Conservation (phyloP, 139 green algal species). For the Yamagishiella unicocca region DNA sequence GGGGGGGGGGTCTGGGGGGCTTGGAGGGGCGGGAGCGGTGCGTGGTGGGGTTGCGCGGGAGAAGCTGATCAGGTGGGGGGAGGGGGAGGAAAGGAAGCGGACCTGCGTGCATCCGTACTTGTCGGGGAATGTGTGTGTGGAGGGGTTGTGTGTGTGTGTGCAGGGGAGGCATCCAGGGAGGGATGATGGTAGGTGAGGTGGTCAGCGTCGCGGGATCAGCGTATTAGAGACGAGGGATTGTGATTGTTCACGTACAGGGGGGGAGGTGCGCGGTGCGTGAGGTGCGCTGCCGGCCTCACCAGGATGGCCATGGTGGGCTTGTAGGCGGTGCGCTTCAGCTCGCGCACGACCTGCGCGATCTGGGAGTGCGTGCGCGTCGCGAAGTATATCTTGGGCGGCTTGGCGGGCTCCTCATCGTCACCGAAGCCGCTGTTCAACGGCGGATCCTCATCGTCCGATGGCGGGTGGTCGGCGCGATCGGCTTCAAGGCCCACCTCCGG, state of each 20-base stretch:
- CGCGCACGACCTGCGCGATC: constrained; percentile 94
- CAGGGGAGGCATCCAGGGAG: too few species aligned
- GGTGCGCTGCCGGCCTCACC: constrained; percentile 68
- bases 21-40: neutral
- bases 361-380: constrained; percentile 93
- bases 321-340: constrained; percentile 90
- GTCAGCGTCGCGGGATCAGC: too few species aligned
- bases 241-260: too few species aligned
- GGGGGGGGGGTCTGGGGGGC: neutral
- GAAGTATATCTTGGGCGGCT: constrained; percentile 82
- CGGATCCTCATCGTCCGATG: too few species aligned
- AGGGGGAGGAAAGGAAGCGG: neutral
- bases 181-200: too few species aligned
- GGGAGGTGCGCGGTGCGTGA: too few species aligned
- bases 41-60: neutral
- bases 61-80: neutral
- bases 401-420: neutral
- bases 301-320: constrained; percentile 89
- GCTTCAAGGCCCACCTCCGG: too few species aligned
- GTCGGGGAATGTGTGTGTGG: too few species aligned
- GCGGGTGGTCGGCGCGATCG: too few species aligned
- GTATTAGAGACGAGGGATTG: too few species aligned
- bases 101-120: too few species aligned
- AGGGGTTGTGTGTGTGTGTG: too few species aligned
- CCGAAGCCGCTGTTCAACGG: neutral